Percentiles rank a stretch among this genome's conserved stretches.
phyloP scores from a whole-genome alignment of 208 protist species.

The Trypanosoma scelopori region DNA sequence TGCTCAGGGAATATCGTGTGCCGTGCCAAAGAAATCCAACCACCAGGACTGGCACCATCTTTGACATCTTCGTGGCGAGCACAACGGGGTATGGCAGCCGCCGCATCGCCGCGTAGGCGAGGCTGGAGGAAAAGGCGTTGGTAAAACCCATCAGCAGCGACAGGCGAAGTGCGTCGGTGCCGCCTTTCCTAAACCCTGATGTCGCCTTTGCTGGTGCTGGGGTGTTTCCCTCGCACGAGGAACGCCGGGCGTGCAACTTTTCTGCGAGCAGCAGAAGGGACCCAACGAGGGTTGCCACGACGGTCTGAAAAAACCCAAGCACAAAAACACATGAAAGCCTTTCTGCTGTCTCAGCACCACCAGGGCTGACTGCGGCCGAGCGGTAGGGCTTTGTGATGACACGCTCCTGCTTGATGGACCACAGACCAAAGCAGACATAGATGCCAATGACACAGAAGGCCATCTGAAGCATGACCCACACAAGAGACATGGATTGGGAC shows the following conservation, averaged over 20 bases:
- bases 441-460: constrained; percentile 65
- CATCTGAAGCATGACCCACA: constrained; percentile 46
- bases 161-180: constrained; percentile 4
- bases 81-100: constrained; percentile 76
- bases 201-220: not conserved
- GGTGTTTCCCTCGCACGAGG: not conserved
- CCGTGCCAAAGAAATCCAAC: constrained; percentile 74
- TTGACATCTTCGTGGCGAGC: constrained; percentile 83
- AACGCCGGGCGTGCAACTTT: not conserved
- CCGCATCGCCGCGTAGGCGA: constrained; percentile 78
- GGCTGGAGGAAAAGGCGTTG: constrained; percentile 62
- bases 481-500: constrained; percentile 4
- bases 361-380: constrained; percentile 4
- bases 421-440: constrained; percentile 80
- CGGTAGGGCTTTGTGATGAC: constrained; percentile 70
- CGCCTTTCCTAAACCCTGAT: not conserved
- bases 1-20: constrained; percentile 56
- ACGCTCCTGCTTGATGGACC: constrained; percentile 85
- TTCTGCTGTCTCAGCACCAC: constrained; percentile 11
- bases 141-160: constrained; percentile 70
- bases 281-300: constrained; percentile 24
- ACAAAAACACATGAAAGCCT: constrained; percentile 42
- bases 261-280: constrained; percentile 23
- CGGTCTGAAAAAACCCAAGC: constrained; percentile 31
- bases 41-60: constrained; percentile 85